Evolutionary conservation across 164 flowering plant species (phyloP).

Genomic region (Sextonia rubra): DNA sequence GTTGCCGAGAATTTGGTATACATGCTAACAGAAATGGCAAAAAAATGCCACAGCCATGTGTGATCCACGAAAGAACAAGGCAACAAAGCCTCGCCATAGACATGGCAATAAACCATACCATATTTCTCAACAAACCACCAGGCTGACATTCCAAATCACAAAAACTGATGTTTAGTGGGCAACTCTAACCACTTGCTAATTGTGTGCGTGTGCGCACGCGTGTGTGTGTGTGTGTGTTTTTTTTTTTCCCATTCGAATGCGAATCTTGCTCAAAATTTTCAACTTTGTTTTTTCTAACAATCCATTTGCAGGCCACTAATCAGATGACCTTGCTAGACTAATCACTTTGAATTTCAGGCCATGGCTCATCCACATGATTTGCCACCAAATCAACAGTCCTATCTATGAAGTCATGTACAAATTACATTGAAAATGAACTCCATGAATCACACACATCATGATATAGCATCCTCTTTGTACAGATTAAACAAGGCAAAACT

Average conservation of each 20-base stretch:
- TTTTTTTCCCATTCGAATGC: not conserved
- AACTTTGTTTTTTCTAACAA: not conserved
- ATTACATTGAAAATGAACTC: not conserved
- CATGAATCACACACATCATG: not conserved
- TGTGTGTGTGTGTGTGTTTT: too few relatives aligned
- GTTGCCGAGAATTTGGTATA: not conserved
- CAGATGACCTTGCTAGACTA: not conserved
- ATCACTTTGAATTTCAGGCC: not conserved
- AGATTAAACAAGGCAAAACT: not conserved
- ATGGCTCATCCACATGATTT: not conserved
- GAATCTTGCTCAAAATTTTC: not conserved
- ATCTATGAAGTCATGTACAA: not conserved
- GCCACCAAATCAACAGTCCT: not conserved
- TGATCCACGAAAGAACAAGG: not conserved
- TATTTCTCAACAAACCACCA: not conserved
- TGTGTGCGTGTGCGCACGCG: too few relatives aligned
- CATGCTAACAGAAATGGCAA: not conserved
- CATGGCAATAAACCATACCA: too few relatives aligned
- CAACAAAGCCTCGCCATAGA: not conserved
- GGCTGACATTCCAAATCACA: not conserved
- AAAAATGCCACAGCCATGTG: not conserved
- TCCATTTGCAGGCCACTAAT: not conserved
- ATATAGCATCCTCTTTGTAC: not conserved
- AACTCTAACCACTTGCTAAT: not conserved
- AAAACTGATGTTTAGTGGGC: not conserved